These are phyloP conservation scores for Calendula officinalis DNA, from an alignment of 129 eudicot genomes.

Conservation along the genomic window DNA sequence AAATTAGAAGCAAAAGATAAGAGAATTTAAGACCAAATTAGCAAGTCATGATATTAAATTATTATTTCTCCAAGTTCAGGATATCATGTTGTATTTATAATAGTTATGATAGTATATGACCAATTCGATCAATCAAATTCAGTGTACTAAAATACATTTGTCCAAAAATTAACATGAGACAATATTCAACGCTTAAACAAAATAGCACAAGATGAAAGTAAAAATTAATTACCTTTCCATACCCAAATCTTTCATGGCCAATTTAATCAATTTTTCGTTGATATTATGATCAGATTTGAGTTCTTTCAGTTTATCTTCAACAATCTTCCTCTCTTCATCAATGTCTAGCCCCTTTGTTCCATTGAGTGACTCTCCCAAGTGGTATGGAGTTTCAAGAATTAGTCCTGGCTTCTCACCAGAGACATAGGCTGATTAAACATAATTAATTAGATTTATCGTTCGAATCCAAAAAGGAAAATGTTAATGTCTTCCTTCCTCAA, in stretches of 20 bases:
- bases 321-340: constrained; percentile 46
- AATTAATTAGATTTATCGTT: background rate
- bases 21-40: too few relatives aligned
- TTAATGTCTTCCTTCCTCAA: too few relatives aligned
- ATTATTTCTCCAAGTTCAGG: too few relatives aligned
- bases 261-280: constrained; percentile 30
- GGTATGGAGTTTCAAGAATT: constrained; percentile 54
- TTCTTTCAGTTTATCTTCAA: constrained; percentile 46
- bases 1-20: too few relatives aligned
- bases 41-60: too few relatives aligned
- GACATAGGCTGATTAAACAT: constrained; percentile 53
- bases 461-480: background rate
- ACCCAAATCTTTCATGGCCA: constrained; percentile 69
- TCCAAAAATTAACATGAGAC: too few relatives aligned
- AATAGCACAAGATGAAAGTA: background rate
- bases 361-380: constrained; percentile 67
- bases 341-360: constrained; percentile 56
- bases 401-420: constrained; percentile 70
- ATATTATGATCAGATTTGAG: constrained; percentile 35
- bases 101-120: too few relatives aligned
- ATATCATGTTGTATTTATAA: too few relatives aligned
- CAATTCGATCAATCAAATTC: too few relatives aligned
- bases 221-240: constrained; percentile 51
- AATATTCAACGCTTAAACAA: too few relatives aligned
- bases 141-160: too few relatives aligned